phyloP scores from a whole-genome alignment of 768 basidiomycete species.

The Leccinum boreale region DNA sequence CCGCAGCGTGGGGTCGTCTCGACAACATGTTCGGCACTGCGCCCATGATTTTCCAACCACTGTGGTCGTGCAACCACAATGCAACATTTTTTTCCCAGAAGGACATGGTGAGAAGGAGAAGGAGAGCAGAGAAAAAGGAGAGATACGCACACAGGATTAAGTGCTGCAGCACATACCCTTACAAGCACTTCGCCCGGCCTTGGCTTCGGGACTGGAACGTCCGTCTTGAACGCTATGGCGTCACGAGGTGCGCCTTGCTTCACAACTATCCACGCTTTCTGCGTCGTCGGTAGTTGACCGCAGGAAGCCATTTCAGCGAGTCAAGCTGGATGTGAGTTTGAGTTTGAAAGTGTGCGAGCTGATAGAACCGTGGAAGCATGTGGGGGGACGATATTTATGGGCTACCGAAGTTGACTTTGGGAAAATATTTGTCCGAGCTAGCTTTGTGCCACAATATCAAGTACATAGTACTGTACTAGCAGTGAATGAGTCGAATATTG shows the following conservation, averaged over 20 bases:
- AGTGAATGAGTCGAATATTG: too few relatives aligned
- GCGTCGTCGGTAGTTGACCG: constrained; percentile 14
- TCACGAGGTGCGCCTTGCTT: constrained; percentile 28
- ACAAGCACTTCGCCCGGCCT: constrained; percentile 46
- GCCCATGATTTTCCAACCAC: constrained; percentile 59
- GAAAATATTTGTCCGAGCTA: background rate
- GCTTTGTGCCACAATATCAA: too few relatives aligned
- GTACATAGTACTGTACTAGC: too few relatives aligned
- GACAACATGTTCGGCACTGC: constrained; percentile 45
- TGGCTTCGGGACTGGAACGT: constrained; percentile 34
- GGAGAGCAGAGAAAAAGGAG: background rate
- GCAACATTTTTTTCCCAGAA: background rate
- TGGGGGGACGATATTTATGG: background rate
- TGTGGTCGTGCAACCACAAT: constrained; percentile 25
- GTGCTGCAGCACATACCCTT: constrained; percentile 49
- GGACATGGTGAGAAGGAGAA: background rate
- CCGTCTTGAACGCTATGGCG: constrained; percentile 27
- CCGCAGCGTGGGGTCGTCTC: constrained; percentile 50
- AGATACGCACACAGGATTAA: constrained; percentile 62
- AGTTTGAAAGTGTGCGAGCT: background rate
- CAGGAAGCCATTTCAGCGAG: constrained; percentile 6
- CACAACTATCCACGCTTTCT: constrained; percentile 31
- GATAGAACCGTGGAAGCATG: background rate
- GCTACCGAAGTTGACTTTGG: background rate
- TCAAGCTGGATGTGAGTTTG: background rate